Evolutionary conservation across 2,329 filamentous ascomycete genomes (phyloP), one percentile per base, ranked within the genome.

Genomic region (Cercospora beticola): DNA sequence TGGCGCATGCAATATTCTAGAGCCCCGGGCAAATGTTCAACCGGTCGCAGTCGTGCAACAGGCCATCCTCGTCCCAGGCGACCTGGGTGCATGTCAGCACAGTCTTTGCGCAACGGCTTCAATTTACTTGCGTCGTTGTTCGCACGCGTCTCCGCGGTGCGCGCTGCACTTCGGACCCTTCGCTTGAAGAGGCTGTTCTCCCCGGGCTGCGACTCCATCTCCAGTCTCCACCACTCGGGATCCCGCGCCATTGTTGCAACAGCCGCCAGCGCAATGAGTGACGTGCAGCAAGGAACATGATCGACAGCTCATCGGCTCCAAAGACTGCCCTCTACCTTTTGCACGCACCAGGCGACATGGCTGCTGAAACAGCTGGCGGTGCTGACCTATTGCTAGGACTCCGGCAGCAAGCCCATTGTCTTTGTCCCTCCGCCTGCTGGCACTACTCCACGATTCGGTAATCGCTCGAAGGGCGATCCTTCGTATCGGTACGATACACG

Each of bases 241-340:
- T 21, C 16, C 28, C 63, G 49, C 23, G 33, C 63, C 23, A 46
- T 54, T 33, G 46, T 28, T 33, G 46, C 63, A 16, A 40, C 58
- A 64, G 52, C 62, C 62, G 54, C 52, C 64, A 59, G 28, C 30
- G 31, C 56, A 59, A 61, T 31, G 52, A 43, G 30, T 58, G 62
- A 65, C 57, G 30, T 61, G 66, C 66, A 62, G 66, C 49, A 68
- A 58, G 66, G 66, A 65, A 65, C 40, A 56, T 56, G 66, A 68
- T 49, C 54, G 49, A 43, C 54, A 33, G 56, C 28, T 36, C 28
- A 23, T 59, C 30, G 56, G 56, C 56, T 59, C 56, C 56, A 18
- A 36, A 59, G 28, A 59, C 8, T 36, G n/a, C 9, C 56, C 31
- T 31, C 28, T 18, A 18, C 31, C 21, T 30, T 58, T 18, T n/a